Percentiles rank a stretch among this genome's conserved stretches.
Evolutionary conservation across 345 rosid genomes (phyloP).

Genomic region (Salix koriyanagi): DNA sequence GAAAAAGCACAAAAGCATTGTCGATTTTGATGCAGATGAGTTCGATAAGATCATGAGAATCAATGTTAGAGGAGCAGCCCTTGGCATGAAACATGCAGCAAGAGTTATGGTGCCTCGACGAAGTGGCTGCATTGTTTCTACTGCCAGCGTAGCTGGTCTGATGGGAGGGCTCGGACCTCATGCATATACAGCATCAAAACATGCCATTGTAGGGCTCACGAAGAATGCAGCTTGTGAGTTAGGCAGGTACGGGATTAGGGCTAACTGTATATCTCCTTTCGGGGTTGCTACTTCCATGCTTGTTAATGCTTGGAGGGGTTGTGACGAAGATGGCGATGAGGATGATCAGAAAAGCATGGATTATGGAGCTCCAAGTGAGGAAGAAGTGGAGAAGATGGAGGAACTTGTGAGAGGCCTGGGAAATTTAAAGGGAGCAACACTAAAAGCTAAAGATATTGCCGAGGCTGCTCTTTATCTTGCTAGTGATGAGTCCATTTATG

Average conservation of each 20-base stretch:
- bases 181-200: not conserved
- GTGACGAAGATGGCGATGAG: not conserved
- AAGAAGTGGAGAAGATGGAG: not conserved
- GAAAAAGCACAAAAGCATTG: not conserved
- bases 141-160: not conserved
- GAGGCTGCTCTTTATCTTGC: slow-evolving; percentile 14
- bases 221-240: slow-evolving; percentile 4
- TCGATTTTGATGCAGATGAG: not conserved
- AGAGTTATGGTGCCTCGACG: not conserved
- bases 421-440: slow-evolving; percentile 6
- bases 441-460: slow-evolving; percentile 8
- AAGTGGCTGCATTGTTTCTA: not conserved
- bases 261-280: slow-evolving; percentile 6
- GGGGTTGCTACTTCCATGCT: not conserved
- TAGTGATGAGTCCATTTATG: slow-evolving; percentile 13
- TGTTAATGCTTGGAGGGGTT: not conserved
- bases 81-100: slow-evolving; percentile 1
- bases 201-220: not conserved
- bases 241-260: not conserved
- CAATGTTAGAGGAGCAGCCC: slow-evolving; percentile 2
- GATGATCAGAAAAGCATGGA: not conserved
- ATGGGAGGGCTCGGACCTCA: not conserved
- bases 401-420: not conserved
- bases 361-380: not conserved
- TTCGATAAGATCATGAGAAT: not conserved